Evolutionary conservation across 345 rosid genomes (phyloP).

Genomic region (Arabidopsis suecica): DNA sequence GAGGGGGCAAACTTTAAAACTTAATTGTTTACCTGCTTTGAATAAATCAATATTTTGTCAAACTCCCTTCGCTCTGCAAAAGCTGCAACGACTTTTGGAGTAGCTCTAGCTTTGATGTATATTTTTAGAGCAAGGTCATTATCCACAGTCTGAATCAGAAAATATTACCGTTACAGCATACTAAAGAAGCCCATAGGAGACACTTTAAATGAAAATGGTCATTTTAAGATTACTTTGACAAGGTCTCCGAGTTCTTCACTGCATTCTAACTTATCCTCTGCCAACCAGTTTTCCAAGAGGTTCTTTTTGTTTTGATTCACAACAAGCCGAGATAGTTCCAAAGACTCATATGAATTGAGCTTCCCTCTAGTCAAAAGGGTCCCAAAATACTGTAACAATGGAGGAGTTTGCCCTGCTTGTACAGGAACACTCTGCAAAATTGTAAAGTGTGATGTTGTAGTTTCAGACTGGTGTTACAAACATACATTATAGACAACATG

Average conservation of each 20-base stretch:
- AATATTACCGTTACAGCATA: slow-evolving; percentile 26
- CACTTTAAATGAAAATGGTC: slow-evolving; percentile 22
- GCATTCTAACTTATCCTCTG: slow-evolving; percentile 98
- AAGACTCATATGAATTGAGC: slow-evolving; percentile 94
- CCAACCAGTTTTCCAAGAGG: slow-evolving; percentile 99
- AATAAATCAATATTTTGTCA: slow-evolving; percentile 94
- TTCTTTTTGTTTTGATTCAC: slow-evolving; percentile 99
- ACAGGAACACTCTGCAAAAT: slow-evolving; percentile 94
- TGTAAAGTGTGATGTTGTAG: slow-evolving; percentile 17
- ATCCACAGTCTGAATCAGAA: slow-evolving; percentile 86
- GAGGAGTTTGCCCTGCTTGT: slow-evolving; percentile 99
- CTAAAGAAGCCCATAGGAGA: slow-evolving; percentile 19
- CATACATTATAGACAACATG: slow-evolving; percentile 7
- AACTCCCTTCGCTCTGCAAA: slow-evolving; percentile 99
- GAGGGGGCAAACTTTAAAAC: background rate
- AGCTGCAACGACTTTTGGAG: slow-evolving; percentile 99
- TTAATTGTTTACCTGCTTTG: slow-evolving; percentile 77
- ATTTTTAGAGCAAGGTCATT: slow-evolving; percentile 98
- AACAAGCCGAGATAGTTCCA: slow-evolving; percentile 97
- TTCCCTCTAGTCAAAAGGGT: slow-evolving; percentile 97
- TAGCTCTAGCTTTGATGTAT: slow-evolving; percentile 98
- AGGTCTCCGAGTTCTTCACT: slow-evolving; percentile 99
- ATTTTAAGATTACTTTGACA: slow-evolving; percentile 75
- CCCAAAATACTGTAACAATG: slow-evolving; percentile 97
- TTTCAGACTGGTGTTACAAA: slow-evolving; percentile 25